Conservation (phyloP, 2,329 filamentous ascomycete genomes). For the Fonsecaea multimorphosa region DNA sequence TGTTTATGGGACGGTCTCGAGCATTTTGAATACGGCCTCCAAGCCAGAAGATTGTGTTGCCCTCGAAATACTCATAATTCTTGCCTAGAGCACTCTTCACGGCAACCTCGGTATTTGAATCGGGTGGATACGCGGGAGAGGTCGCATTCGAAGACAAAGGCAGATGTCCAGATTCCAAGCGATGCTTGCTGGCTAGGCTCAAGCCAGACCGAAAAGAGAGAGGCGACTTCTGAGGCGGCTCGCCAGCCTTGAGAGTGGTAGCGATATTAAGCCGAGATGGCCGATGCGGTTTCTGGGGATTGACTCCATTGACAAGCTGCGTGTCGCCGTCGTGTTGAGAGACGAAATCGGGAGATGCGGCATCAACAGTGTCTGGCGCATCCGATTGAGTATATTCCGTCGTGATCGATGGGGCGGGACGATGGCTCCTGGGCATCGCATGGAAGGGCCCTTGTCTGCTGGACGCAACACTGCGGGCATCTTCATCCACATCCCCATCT, state of each 20-base stretch:
- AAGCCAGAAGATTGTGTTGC: constrained; percentile 88
- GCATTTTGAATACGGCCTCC: constrained; percentile 89
- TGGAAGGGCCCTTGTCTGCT: constrained; percentile 51
- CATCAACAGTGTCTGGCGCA: constrained; percentile 62
- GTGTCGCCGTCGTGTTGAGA: constrained; percentile 33
- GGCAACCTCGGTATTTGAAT: constrained; percentile 48
- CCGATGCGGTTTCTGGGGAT: constrained; percentile 48
- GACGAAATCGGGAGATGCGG: constrained; percentile 32
- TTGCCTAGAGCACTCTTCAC: constrained; percentile 60
- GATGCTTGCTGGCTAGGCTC: constrained; percentile 64
- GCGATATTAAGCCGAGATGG: constrained; percentile 66
- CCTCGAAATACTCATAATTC: constrained; percentile 91
- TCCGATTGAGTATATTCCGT: constrained; percentile 81
- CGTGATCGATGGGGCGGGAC: constrained; percentile 73
- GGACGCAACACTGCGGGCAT: constrained; percentile 65
- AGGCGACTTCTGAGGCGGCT: constrained; percentile 71
- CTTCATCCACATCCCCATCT: constrained; percentile 55
- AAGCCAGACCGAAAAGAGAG: constrained; percentile 79
- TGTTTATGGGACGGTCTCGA: constrained; percentile 82
- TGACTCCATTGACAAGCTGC: constrained; percentile 24
- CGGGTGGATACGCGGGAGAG: constrained; percentile 67
- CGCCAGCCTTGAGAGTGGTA: constrained; percentile 62
- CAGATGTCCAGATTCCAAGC: constrained; percentile 71
- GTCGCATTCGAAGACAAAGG: constrained; percentile 83
- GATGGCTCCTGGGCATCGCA: constrained; percentile 49